Base-by-base conservation (phyloP, 139 green algal species). In the Coelastrella sp. region DNA sequence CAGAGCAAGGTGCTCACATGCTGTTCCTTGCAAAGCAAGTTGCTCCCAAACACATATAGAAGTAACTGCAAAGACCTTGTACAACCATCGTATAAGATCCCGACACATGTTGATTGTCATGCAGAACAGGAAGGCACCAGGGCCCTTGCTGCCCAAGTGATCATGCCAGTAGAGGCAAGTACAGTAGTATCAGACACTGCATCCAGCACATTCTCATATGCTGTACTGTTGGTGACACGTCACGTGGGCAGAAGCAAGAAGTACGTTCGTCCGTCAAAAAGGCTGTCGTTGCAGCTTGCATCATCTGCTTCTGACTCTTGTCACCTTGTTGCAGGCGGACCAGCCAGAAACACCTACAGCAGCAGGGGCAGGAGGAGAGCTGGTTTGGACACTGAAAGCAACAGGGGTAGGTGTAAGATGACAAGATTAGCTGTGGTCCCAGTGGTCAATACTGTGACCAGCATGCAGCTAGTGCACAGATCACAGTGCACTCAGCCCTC, bases 301-400 rank as follows among this genome's bases (percentile, higher is more conserved):
- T 0, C 25, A 59, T 4, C 41, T 69, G 62, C 62, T 30, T 69
- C 25, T 27, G 9, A 21, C 1, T 19, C 21, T n/a, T n/a, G 19
- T n/a, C 68, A 45, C 25, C 27, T 63, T n/a, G 41, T 4, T 81
- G 73, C 73, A 81, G 73, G 48, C 32, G 13, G 73, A 79, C 32
- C 25, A 34, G 48, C 68, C 68, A 57, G 68, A 57, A 6, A 77
- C 68, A 5, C 68, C 71, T 30, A 17, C 71, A 79, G 71, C 71
- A 81, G 73, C 32, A 34, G 71, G 25, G 6, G 64, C 27, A 43
- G 21, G 0, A 51, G 67, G 3, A 32, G 67, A 51, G 19, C 34
- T 64, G 2, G 73, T 68, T 27, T 81, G 73, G 73, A 68, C 73
- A 11, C 73, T 81, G 25, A 66, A 48, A 30, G 73, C 73, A 30